Evolutionary conservation across 2,329 filamentous ascomycete genomes (phyloP).

Genomic region (Epichloe uncinata): DNA sequence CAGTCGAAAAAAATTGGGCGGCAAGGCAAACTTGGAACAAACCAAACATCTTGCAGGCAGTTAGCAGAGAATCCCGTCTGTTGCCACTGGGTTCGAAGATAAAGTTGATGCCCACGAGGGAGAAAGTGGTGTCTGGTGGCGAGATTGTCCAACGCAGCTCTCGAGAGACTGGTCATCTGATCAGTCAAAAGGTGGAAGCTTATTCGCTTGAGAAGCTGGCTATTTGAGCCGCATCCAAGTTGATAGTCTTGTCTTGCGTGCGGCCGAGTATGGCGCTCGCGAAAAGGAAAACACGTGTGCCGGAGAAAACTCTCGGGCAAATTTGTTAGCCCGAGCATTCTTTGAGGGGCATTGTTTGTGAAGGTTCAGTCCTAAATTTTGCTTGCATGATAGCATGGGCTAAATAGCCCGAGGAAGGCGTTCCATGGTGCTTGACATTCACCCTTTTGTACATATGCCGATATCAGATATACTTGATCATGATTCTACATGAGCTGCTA

Average conservation of each 20-base stretch:
- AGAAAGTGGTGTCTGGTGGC: slow-evolving; percentile 54
- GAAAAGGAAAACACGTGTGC: not conserved
- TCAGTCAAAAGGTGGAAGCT: slow-evolving; percentile 65
- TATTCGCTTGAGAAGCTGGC: slow-evolving; percentile 73
- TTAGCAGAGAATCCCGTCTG: slow-evolving; percentile 32
- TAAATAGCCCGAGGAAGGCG: not conserved
- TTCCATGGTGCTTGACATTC: not conserved
- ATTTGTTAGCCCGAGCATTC: not conserved
- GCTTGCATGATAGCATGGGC: not conserved
- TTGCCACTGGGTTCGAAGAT: slow-evolving; percentile 64
- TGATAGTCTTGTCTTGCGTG: not conserved
- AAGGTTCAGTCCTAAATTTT: not conserved
- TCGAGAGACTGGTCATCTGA: slow-evolving; percentile 66
- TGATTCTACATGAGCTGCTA: no score
- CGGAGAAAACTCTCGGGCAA: not conserved
- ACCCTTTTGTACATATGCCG: not conserved
- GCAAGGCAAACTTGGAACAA: slow-evolving; percentile 22
- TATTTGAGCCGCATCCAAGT: slow-evolving; percentile 32
- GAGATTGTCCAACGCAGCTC: slow-evolving; percentile 55
- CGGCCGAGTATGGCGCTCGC: not conserved
- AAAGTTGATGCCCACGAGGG: slow-evolving; percentile 32
- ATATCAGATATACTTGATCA: not conserved
- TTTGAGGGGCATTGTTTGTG: no score
- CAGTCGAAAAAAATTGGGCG: slow-evolving; percentile 20
- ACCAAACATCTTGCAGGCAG: slow-evolving; percentile 28